Conservation (phyloP, 306 rosid species). For the Vigna trinervia region DNA sequence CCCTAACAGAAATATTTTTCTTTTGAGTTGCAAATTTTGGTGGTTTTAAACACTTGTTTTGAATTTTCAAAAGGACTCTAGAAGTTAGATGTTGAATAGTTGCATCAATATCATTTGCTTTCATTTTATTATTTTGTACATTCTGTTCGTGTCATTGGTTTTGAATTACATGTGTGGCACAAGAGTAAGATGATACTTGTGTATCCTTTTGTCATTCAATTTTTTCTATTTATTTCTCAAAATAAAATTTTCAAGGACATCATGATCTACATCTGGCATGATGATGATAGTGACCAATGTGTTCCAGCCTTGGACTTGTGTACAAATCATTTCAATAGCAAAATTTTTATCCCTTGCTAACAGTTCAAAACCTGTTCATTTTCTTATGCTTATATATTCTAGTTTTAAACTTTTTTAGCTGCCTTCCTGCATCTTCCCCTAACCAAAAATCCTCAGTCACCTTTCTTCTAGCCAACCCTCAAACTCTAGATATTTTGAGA, state of each 20-base stretch:
- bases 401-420: slow-evolving; percentile 8
- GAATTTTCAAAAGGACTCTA: neutral
- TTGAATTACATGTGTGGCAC: slow-evolving; percentile 1
- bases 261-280: neutral
- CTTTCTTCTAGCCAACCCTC: slow-evolving; percentile 35
- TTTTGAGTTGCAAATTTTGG: neutral
- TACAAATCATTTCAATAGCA: neutral
- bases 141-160: neutral
- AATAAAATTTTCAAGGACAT: neutral
- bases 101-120: neutral
- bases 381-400: slow-evolving; percentile 16
- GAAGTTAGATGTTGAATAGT: slow-evolving; percentile 8
- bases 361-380: slow-evolving; percentile 21
- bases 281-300: neutral
- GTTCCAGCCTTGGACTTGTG: neutral
- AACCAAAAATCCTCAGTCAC: neutral
- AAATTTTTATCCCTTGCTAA: neutral
- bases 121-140: neutral
- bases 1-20: neutral
- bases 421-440: neutral
- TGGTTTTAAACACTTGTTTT: neutral
- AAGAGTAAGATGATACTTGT: slow-evolving; percentile 4
- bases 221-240: slow-evolving; percentile 7
- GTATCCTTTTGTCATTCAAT: neutral
- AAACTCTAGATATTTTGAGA: neutral